A percentile compares a stretch with the other conserved stretches of the same genome.
Conservation (phyloP, 495 filamentous ascomycete species). For the Chaetomium cochliodes region DNA sequence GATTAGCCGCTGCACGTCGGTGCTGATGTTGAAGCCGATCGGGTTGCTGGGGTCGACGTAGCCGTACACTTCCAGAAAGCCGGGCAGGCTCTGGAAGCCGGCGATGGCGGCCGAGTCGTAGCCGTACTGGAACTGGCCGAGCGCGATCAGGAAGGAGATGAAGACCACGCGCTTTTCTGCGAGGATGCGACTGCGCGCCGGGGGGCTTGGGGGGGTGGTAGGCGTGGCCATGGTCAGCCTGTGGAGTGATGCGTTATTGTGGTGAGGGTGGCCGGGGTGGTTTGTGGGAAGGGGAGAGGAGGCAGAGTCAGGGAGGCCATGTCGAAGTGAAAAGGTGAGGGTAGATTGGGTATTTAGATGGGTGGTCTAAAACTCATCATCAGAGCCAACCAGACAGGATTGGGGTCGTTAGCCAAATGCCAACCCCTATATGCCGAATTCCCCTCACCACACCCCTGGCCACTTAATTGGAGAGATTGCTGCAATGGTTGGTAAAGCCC, state of each 20-base stretch:
- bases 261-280: background rate
- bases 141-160: constrained; percentile 35
- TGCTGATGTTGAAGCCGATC: constrained; percentile 37
- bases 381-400: background rate
- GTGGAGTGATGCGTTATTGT: background rate
- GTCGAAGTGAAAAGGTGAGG: background rate
- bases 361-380: too few species aligned
- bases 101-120: constrained; percentile 45
- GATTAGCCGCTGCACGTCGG: constrained; percentile 44
- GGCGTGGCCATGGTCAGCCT: background rate
- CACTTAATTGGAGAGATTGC: constrained; percentile 1
- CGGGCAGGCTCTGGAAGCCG: constrained; percentile 46
- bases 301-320: background rate
- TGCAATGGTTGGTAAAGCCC: background rate
- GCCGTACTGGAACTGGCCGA: constrained; percentile 44
- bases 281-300: background rate
- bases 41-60: constrained; percentile 40
- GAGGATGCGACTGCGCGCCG: constrained; percentile 19
- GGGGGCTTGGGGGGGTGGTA: background rate
- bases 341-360: too few species aligned
- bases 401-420: constrained; percentile 1
- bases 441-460: constrained; percentile 12
- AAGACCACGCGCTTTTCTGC: constrained; percentile 33
- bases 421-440: constrained; percentile 11
- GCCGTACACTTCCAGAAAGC: constrained; percentile 48